Evolutionary conservation across 345 rosid species (phyloP).

Genomic region (Diplotaxis tenuifolia): DNA sequence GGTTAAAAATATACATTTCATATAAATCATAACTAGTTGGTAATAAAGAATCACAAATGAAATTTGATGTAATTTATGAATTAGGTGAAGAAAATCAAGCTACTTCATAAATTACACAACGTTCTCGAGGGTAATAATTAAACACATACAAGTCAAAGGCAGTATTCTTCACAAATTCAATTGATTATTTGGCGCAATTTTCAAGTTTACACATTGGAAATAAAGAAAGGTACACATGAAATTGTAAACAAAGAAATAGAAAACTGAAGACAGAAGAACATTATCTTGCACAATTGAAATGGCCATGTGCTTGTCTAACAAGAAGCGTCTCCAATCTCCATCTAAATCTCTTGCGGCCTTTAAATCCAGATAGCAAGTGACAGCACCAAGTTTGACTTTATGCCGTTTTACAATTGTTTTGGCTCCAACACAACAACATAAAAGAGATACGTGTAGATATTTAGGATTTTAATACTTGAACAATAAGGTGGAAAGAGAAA

Average conservation of each 20-base stretch:
- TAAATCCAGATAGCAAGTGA: conserved; percentile 3
- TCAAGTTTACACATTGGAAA: conserved; percentile 18
- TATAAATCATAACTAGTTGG: not conserved
- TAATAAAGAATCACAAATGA: not conserved
- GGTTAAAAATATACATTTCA: not conserved
- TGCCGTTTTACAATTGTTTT: not conserved
- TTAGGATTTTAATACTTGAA: not conserved
- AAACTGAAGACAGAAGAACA: not conserved
- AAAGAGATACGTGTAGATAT: not conserved
- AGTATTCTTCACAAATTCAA: not conserved
- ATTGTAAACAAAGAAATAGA: not conserved
- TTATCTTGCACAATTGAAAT: conserved; percentile 8
- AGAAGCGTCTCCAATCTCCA: conserved; percentile 14
- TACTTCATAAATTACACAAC: not conserved
- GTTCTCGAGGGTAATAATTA: not conserved
- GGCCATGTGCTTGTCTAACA: conserved; percentile 29
- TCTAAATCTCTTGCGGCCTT: conserved; percentile 19
- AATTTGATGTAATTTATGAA: not conserved
- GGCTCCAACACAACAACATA: not conserved
- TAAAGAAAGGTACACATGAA: not conserved
- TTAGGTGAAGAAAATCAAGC: not conserved
- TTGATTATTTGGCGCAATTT: not conserved
- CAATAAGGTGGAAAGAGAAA: too few relatives aligned
- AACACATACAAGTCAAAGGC: not conserved
- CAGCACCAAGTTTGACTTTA: not conserved